Evolutionary conservation across 2,329 filamentous ascomycete genomes (phyloP), one percentile per base, ranked within the genome.

Genomic region (Penicillium decumbens): DNA sequence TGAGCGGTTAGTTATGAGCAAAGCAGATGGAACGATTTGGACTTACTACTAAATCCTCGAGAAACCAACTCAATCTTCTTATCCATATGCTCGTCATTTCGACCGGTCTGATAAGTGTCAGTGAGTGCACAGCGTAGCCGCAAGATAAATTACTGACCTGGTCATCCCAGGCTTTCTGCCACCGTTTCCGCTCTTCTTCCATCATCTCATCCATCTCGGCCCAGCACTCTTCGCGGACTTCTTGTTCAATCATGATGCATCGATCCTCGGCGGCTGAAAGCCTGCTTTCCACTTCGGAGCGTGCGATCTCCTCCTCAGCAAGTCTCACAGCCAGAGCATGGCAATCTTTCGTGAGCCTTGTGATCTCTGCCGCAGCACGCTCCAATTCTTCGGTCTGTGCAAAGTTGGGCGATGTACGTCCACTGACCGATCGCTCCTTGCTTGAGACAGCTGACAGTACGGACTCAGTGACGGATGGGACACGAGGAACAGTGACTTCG

Each of bases 401-500:
- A 18, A 61, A 50, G n/a, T 65, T 59, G 1, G 67, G 64, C 2
- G 79, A 79, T 2, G 68, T 73, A 53, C 77, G 70, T 53, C 74
- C 61, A 53, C 66, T 72, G 1, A 53, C 53, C 23, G 60, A 63
- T 32, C 60, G 59, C 12, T 56, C 63, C 32, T 63, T 66, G 5
- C 71, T 71, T n/a, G 64, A 64, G 15, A 58, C 57, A 49, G 53
- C 55, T 30, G 69, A 68, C 54, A 76, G 56, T 29, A 93, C 87
- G 0, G 85, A 87, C 37, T 83, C 83, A 0, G 87, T 88, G 43
- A 92, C 83, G 41, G 88, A 93, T 0, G 91, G 91, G 6, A 95
- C 82, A 4, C 92, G 85, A 5, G 91, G 90, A 1, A 96, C 89
- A 0, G 92, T 95, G 9, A 97, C 88, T 72, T 97, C 92, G 18